Evolutionary conservation across 306 rosid species (phyloP).

Genomic region (Comarum palustre): DNA sequence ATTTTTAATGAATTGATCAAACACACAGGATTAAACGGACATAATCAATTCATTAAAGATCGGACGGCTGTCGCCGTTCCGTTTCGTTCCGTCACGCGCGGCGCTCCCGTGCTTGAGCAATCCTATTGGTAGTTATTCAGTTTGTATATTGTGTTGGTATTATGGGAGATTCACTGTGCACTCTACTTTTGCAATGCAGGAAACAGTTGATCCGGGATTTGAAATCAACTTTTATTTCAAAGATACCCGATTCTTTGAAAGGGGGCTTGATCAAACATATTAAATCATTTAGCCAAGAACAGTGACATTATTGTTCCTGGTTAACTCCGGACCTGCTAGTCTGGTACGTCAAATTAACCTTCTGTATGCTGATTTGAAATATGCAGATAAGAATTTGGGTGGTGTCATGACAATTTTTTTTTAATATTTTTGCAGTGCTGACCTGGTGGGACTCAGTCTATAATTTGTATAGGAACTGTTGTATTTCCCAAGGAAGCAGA

Average conservation of each 20-base stretch:
- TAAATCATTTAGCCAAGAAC: constrained; percentile 52
- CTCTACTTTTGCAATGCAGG: constrained; percentile 46
- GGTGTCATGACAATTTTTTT: constrained; percentile 22
- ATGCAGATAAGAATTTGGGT: constrained; percentile 4
- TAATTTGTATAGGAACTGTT: constrained; percentile 32
- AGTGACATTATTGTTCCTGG: constrained; percentile 30
- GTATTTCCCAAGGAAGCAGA: constrained; percentile 30
- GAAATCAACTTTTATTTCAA: constrained; percentile 45
- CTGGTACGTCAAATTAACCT: constrained; percentile 26
- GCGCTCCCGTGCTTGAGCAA: too few relatives aligned
- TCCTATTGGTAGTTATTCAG: background rate
- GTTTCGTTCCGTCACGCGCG: too few relatives aligned
- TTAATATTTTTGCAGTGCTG: constrained; percentile 42
- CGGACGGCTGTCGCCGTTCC: too few relatives aligned
- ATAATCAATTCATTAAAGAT: too few relatives aligned
- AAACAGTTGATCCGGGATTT: constrained; percentile 53
- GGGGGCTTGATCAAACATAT: constrained; percentile 56
- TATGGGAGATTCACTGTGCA: background rate
- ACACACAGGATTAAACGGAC: too few relatives aligned
- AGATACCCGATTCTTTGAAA: constrained; percentile 64
- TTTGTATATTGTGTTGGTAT: background rate
- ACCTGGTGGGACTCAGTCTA: constrained; percentile 38
- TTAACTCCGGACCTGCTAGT: constrained; percentile 32
- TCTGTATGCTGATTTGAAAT: constrained; percentile 13
- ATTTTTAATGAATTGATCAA: too few relatives aligned